Percentiles rank a stretch among this genome's conserved stretches.
These are phyloP conservation scores for Saccharum hybrid DNA, from an alignment of 202 grass and related monocot species.

Conservation along the genomic window DNA sequence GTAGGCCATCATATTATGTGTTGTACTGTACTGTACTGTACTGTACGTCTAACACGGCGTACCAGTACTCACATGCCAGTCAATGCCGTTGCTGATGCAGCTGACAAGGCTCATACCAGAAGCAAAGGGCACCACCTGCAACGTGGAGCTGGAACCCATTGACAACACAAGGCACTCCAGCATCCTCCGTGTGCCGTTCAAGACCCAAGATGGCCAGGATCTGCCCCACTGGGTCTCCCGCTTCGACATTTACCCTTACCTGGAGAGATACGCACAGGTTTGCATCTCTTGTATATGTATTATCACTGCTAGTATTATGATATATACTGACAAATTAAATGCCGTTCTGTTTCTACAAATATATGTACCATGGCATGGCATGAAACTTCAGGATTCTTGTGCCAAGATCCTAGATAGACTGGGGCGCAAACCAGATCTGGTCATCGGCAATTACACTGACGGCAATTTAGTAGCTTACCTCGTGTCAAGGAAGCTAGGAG, in stretches of 20 bases:
- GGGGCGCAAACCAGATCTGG: conserved; percentile 79
- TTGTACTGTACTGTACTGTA: no score
- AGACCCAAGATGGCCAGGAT: conserved; percentile 54
- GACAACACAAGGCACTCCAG: conserved; percentile 64
- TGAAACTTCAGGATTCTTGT: conserved; percentile 56
- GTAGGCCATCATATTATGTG: conserved; percentile 38
- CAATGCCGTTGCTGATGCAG: conserved; percentile 41
- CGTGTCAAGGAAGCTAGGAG: conserved; percentile 74
- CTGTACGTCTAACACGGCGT: no score
- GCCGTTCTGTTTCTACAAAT: background rate
- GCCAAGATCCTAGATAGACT: conserved; percentile 64
- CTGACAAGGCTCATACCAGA: conserved; percentile 93
- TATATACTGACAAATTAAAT: background rate
- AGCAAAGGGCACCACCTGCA: conserved; percentile 82
- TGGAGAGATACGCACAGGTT: conserved; percentile 93
- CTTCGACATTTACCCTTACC: conserved; percentile 89
- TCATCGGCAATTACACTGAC: conserved; percentile 91
- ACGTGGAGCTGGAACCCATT: conserved; percentile 70
- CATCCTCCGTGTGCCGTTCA: conserved; percentile 84
- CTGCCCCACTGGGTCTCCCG: conserved; percentile 81
- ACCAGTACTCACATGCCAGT: background rate
- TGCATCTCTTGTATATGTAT: background rate
- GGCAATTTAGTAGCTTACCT: conserved; percentile 92
- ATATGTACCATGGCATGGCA: background rate
- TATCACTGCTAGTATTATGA: background rate